A percentile compares a stretch with the other conserved stretches of the same genome.
Evolutionary conservation across 768 basidiomycete species (phyloP).

Genomic region (Chalciporus sphaerocephalus): DNA sequence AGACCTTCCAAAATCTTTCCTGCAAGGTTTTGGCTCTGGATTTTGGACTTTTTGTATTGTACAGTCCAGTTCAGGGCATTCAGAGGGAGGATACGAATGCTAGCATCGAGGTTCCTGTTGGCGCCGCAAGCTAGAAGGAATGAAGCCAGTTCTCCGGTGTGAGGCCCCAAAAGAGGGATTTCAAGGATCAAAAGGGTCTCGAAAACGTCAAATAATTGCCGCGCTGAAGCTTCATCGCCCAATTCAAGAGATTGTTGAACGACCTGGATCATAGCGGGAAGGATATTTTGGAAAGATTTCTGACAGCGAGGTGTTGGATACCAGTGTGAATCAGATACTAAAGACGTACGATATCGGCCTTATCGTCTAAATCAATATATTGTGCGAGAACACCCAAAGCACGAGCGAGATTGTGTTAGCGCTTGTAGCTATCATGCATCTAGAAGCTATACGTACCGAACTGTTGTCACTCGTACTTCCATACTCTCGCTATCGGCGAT

Average conservation of each 20-base stretch:
- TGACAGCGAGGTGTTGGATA: slow-evolving; percentile 26
- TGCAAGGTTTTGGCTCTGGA: slow-evolving; percentile 82
- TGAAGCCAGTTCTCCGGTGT: slow-evolving; percentile 80
- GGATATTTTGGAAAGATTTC: slow-evolving; percentile 83
- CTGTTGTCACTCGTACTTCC: slow-evolving; percentile 87
- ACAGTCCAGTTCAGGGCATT: slow-evolving; percentile 97
- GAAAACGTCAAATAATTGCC: slow-evolving; percentile 91
- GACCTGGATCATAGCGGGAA: slow-evolving; percentile 86
- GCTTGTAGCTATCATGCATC: background rate
- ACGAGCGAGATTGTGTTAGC: slow-evolving; percentile 33
- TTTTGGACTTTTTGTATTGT: slow-evolving; percentile 97
- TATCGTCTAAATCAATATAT: slow-evolving; percentile 86
- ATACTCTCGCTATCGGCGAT: slow-evolving; percentile 80
- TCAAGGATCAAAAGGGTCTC: slow-evolving; percentile 96
- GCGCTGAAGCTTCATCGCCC: slow-evolving; percentile 75
- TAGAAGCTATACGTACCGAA: slow-evolving; percentile 46
- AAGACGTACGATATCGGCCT: slow-evolving; percentile 70
- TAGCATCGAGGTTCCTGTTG: slow-evolving; percentile 68
- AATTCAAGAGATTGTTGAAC: slow-evolving; percentile 78
- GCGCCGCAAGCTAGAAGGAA: slow-evolving; percentile 85
- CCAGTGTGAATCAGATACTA: background rate
- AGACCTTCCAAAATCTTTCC: slow-evolving; percentile 83
- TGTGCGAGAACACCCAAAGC: slow-evolving; percentile 91
- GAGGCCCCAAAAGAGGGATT: slow-evolving; percentile 86
- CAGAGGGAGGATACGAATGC: slow-evolving; percentile 83